Conservation (phyloP, 306 rosid species). For the Vigna mungo region DNA sequence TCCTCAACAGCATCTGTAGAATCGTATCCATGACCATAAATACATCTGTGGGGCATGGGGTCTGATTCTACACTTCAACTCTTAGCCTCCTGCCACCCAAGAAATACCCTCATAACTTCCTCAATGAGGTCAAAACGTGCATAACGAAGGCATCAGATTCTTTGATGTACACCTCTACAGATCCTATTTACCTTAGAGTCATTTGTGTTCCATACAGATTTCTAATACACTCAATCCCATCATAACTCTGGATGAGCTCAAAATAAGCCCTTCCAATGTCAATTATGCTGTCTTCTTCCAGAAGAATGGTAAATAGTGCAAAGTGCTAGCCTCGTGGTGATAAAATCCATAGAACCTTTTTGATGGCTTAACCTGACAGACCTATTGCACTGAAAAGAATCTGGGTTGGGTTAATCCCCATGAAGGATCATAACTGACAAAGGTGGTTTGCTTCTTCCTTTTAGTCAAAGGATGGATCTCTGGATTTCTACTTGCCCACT, state of each 20-base stretch:
- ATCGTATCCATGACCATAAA: neutral
- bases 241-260: neutral
- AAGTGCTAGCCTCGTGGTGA: neutral
- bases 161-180: neutral
- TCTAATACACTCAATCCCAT: neutral
- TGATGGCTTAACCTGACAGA: neutral
- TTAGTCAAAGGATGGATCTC: neutral
- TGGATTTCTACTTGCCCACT: neutral
- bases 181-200: neutral
- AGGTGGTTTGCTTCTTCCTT: neutral
- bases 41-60: neutral
- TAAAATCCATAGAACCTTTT: neutral
- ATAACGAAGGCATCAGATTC: neutral
- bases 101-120: neutral
- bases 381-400: neutral
- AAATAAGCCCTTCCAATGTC: slow-evolving; percentile 6
- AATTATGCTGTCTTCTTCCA: neutral
- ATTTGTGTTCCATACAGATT: neutral
- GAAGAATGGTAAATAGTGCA: neutral
- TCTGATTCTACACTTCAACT: slow-evolving; percentile 1
- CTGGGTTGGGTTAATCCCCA: neutral
- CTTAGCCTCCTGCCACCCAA: neutral
- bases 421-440: neutral
- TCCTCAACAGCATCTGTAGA: neutral
- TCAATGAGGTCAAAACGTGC: neutral